phyloP scores from a whole-genome alignment of 2,329 filamentous ascomycete genomes.

The Pyrenochaeta sp. region DNA sequence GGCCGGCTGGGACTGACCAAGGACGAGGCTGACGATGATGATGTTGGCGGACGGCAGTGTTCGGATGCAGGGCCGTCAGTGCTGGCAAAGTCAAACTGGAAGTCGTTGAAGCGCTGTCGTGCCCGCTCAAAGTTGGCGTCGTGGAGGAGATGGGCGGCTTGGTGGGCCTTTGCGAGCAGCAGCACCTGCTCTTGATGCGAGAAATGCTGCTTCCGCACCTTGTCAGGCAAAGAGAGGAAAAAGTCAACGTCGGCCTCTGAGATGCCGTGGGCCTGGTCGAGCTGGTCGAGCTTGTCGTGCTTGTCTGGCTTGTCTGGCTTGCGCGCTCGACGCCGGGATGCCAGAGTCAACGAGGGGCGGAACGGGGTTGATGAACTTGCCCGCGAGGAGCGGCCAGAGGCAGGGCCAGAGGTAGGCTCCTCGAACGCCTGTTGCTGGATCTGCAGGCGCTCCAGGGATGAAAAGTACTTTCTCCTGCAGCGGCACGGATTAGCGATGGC shows the following conservation, averaged over 20 bases:
- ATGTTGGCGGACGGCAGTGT: slow-evolving; percentile 24
- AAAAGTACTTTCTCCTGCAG: slow-evolving; percentile 72
- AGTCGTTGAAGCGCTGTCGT: slow-evolving; percentile 43
- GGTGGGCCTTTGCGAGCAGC: slow-evolving; percentile 54
- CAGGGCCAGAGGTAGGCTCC: slow-evolving; percentile 31
- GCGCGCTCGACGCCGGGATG: slow-evolving; percentile 40
- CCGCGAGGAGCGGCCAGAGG: slow-evolving; percentile 34
- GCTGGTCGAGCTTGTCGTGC: slow-evolving; percentile 47
- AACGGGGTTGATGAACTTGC: slow-evolving; percentile 28
- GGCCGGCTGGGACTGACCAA: slow-evolving; percentile 28
- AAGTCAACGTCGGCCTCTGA: slow-evolving; percentile 69
- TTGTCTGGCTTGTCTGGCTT: too few species aligned
- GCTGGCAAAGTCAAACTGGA: slow-evolving; percentile 38
- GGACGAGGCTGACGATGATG: slow-evolving; percentile 24
- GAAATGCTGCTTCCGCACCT: slow-evolving; percentile 75
- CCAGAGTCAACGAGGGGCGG: slow-evolving; percentile 29
- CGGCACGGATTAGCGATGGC: slow-evolving; percentile 34
- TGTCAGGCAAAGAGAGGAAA: slow-evolving; percentile 75
- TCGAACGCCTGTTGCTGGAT: slow-evolving; percentile 63
- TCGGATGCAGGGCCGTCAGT: slow-evolving; percentile 6
- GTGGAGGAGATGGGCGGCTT: slow-evolving; percentile 20
- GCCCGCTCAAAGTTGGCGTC: slow-evolving; percentile 23
- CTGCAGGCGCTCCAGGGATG: slow-evolving; percentile 73
- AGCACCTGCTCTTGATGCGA: slow-evolving; percentile 74
- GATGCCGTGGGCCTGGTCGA: slow-evolving; percentile 43